These are phyloP conservation scores for Diaporthe sp. DNA, from an alignment of 2,329 filamentous ascomycete species.

Conservation along the genomic window DNA sequence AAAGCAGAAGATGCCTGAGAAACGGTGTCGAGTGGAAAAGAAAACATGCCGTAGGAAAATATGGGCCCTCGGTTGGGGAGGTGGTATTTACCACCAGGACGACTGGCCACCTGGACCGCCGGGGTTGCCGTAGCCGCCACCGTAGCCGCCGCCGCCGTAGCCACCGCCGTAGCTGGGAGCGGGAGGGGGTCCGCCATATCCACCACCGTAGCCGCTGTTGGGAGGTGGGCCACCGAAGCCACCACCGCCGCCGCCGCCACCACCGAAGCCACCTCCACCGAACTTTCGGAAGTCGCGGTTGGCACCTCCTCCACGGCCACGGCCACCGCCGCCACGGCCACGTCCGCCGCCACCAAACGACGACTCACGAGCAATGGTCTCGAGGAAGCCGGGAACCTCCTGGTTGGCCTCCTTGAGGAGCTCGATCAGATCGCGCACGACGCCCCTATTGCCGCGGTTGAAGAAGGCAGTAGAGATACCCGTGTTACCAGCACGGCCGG, in stretches of 20 bases:
- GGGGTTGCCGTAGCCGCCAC: slow-evolving; percentile 78
- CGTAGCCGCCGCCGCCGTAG: slow-evolving; percentile 56
- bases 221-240: slow-evolving; percentile 54
- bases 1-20: slow-evolving; percentile 41
- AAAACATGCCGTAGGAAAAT: slow-evolving; percentile 22
- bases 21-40: slow-evolving; percentile 42
- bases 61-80: slow-evolving; percentile 20
- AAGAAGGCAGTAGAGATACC: slow-evolving; percentile 99
- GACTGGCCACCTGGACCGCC: slow-evolving; percentile 72
- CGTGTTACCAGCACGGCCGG: slow-evolving; percentile 98
- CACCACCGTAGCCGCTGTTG: slow-evolving; percentile 55
- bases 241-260: slow-evolving; percentile 55
- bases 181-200: slow-evolving; percentile 54
- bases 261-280: slow-evolving; percentile 65
- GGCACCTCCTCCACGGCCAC: slow-evolving; percentile 76
- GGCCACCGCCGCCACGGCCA: slow-evolving; percentile 69
- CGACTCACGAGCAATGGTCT: slow-evolving; percentile 96
- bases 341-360: slow-evolving; percentile 79
- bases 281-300: slow-evolving; percentile 93
- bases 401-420: slow-evolving; percentile 99
- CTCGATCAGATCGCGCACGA: slow-evolving; percentile 96
- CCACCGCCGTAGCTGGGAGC: slow-evolving; percentile 50
- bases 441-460: slow-evolving; percentile 98
- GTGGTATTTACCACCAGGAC: slow-evolving; percentile 73
- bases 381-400: slow-evolving; percentile 92